phyloP scores from a whole-genome alignment of 306 rosid species.

The Crataegus laevigata region DNA sequence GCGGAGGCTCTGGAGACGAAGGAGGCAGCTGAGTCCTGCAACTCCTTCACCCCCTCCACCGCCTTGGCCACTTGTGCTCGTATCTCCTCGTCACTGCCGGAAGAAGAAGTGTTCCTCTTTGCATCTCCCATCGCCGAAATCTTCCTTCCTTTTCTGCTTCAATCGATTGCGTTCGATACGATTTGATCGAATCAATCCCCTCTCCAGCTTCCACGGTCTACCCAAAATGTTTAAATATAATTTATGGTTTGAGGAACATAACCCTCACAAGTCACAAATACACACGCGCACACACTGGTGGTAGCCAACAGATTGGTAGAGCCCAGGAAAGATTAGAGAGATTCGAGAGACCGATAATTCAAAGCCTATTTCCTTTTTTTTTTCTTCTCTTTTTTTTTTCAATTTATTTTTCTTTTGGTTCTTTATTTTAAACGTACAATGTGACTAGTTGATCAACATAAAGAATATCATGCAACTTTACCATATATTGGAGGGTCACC shows the following conservation, averaged over 20 bases:
- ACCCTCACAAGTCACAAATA: not conserved
- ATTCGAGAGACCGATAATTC: not conserved
- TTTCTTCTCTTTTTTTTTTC: not conserved
- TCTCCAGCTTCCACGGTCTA: not conserved
- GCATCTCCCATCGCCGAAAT: constrained; percentile 18
- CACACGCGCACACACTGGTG: not conserved
- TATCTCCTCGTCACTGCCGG: constrained; percentile 15
- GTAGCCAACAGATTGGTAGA: not conserved
- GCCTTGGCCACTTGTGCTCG: constrained; percentile 51
- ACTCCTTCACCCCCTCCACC: constrained; percentile 64
- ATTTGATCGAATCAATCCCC: not conserved
- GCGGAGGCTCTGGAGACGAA: constrained; percentile 33
- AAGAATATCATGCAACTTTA: too few species aligned
- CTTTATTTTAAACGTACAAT: too few species aligned
- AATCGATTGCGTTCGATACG: not conserved
- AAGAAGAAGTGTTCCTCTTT: not conserved
- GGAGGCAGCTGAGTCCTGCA: constrained; percentile 54
- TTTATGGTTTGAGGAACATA: not conserved
- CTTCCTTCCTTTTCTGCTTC: not conserved
- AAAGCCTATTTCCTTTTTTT: not conserved
- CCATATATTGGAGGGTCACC: too few species aligned
- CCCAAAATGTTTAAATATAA: not conserved
- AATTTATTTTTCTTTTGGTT: not conserved
- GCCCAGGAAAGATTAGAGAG: not conserved
- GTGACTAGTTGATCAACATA: too few species aligned